Base-by-base conservation (phyloP, 2,329 filamentous ascomycete species). In the Oidium heveae region DNA sequence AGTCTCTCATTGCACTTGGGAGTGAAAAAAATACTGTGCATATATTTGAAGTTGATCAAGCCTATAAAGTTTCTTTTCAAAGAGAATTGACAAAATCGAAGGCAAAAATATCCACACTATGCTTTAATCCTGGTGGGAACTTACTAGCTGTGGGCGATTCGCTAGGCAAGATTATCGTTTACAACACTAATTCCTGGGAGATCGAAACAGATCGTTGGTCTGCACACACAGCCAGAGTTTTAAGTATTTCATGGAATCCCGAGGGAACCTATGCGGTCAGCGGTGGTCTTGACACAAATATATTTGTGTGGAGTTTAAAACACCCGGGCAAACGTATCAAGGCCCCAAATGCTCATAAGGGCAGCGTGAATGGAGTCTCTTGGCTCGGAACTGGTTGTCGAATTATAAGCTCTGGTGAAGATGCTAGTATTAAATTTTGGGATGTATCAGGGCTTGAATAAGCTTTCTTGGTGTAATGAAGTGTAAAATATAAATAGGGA, bases 371-470 rank as follows among this genome's bases (percentile, higher is more conserved):
- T 60, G 89, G 85, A 16, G 82, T 96, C 16, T 75, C 75, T 13
- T 98, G 89, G 87, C 73, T 85, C 15, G 74, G 74, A 32, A 77
- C 75, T 9, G 72, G 72, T 56, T 68, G 68, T 18, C 85, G 76
- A 68, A 73, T 96, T 52, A 79, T 84, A 10, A 93, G 82, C 61
- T 78, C 79, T 4, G 91, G 91, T 49, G 84, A 81, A 12, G 91
- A 98, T 73, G 89, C 86, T 36, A 82, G 85, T 0, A 76, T 98
- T 51, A 98, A 96, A 73, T 74, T 89, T 52, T 98, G 91, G 91
- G 74, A 70, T 58, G 75, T 86, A 4, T 70, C 74, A 54, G 74
- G 73, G 0, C 62, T 82, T 62, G 68, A 71, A 60, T 75, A 66
- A 33, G 10, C n/a, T 47, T 15, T 5, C 15, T 15, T 41, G 18